Evolutionary conservation across 495 filamentous ascomycete genomes (phyloP).

Genomic region (Sordaria brevicollis): DNA sequence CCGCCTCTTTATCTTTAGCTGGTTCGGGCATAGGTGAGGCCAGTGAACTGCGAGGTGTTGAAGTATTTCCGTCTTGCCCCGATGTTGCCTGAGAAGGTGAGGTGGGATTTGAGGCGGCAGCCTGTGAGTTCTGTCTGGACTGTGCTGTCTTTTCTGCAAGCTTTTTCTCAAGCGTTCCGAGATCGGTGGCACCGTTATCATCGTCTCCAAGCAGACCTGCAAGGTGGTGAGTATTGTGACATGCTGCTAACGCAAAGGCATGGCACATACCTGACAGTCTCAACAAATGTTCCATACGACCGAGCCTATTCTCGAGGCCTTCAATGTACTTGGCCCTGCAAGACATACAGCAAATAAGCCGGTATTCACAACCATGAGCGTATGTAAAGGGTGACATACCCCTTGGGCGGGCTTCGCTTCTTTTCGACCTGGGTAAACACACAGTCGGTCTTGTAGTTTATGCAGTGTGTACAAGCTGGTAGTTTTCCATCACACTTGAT

Average conservation of each 20-base stretch:
- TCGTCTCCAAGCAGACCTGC: slow-evolving; percentile 68
- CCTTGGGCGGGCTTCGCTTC: slow-evolving; percentile 95
- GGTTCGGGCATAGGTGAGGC: slow-evolving; percentile 46
- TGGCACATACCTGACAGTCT: slow-evolving; percentile 57
- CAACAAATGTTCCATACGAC: slow-evolving; percentile 85
- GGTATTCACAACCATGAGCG: not conserved
- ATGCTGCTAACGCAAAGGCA: not conserved
- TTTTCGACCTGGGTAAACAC: slow-evolving; percentile 98
- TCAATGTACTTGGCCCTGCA: slow-evolving; percentile 93
- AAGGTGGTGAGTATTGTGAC: slow-evolving; percentile 6
- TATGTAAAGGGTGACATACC: slow-evolving; percentile 39
- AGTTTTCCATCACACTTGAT: slow-evolving; percentile 98
- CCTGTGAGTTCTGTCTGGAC: slow-evolving; percentile 34
- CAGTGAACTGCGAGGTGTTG: slow-evolving; percentile 48
- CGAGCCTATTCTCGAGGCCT: slow-evolving; percentile 87
- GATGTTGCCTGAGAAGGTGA: slow-evolving; percentile 35
- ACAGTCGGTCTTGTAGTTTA: slow-evolving; percentile 97
- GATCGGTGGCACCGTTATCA: slow-evolving; percentile 77
- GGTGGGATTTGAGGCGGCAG: slow-evolving; percentile 30
- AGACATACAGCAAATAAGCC: slow-evolving; percentile 13
- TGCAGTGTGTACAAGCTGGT: slow-evolving; percentile 90
- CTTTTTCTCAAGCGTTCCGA: slow-evolving; percentile 76
- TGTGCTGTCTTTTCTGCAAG: slow-evolving; percentile 54
- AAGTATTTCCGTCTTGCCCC: slow-evolving; percentile 36
- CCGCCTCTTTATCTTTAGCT: slow-evolving; percentile 34